Evolutionary conservation across 176 grass and related monocot species (phyloP).

Genomic region (Musa beccarii): DNA sequence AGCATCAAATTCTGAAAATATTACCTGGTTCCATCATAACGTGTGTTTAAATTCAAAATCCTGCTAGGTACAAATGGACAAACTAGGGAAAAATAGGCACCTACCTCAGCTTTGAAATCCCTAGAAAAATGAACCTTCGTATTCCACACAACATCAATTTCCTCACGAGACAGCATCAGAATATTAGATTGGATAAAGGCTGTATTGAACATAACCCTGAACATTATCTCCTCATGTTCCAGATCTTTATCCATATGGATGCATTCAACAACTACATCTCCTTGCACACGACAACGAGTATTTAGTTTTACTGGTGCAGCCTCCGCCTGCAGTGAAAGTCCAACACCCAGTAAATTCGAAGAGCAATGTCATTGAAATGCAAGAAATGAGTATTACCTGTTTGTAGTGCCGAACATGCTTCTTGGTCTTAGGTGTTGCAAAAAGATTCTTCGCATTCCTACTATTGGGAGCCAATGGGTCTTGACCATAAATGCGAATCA

Average conservation of each 20-base stretch:
- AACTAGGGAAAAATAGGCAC: constrained; percentile 20
- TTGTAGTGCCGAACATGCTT: constrained; percentile 55
- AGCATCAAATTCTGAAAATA: constrained; percentile 68
- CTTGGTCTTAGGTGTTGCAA: constrained; percentile 59
- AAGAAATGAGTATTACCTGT: constrained; percentile 45
- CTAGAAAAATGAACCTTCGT: constrained; percentile 65
- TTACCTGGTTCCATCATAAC: constrained; percentile 43
- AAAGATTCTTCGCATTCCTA: constrained; percentile 70
- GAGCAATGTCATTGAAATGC: not conserved
- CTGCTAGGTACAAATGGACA: constrained; percentile 8
- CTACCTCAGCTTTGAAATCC: constrained; percentile 85
- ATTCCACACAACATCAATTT: constrained; percentile 88
- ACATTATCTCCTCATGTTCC: constrained; percentile 70
- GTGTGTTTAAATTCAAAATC: constrained; percentile 25
- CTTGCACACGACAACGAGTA: constrained; percentile 36
- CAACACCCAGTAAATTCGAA: not conserved
- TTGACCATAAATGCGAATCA: constrained; percentile 64
- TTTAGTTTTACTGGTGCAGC: constrained; percentile 27
- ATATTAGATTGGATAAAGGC: constrained; percentile 79
- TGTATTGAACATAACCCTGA: constrained; percentile 92
- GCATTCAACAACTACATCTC: constrained; percentile 85
- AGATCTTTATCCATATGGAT: constrained; percentile 58
- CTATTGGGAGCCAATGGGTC: constrained; percentile 50
- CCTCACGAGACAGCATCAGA: constrained; percentile 65
- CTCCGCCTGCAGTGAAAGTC: constrained; percentile 40